Base-by-base conservation (phyloP, 352 stramenopile species). In the Phytophthora sp. region DNA sequence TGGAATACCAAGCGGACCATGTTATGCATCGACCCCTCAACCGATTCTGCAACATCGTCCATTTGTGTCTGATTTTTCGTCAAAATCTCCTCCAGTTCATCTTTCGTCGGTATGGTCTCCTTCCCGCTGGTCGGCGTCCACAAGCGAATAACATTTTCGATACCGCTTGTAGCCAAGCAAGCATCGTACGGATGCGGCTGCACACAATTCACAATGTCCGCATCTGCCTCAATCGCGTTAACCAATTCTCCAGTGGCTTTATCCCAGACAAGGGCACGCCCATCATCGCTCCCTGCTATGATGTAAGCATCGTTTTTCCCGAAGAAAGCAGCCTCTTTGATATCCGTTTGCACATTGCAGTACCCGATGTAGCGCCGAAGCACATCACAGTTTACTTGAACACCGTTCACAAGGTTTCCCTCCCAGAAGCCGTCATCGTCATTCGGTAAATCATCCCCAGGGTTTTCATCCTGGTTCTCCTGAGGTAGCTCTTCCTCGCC, bases 291-390 rank as follows among this genome's bases (percentile, higher is more conserved):
- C 4, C 90, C 90, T 4, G 87, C 86, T 23, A 96, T 87, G 34
- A 97, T 86, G 41, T 89, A 94, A 28, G 75, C 78, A 48, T 94
- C 89, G 35, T 95, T 92, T n/a, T 75, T 75, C 0, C 90, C 90
- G 34, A 97, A 92, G 52, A 97, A 97, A 0, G 73, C 73, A 0
- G 88, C 88, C 62, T 97, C 88, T 62, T 97, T 97, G 62, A 97
- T 97, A 31, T 96, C 90, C 0, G 90, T 97, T 67, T 95, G 79
- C 17, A 90, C 67, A 57, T 97, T 97, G 72, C 85, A 92, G 49
- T 94, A 94, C 5, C 89, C 89, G 28, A 95, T 85, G 39, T 94
- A 96, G 0, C 89, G 86, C 27, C 78, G 73, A 12, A 88, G 67
- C 12, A 85, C 74, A 31, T 92, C 78, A 23, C 76, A 88, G 59